Conservation (phyloP, 1,139 yeast species). For the Pichia sp. region DNA sequence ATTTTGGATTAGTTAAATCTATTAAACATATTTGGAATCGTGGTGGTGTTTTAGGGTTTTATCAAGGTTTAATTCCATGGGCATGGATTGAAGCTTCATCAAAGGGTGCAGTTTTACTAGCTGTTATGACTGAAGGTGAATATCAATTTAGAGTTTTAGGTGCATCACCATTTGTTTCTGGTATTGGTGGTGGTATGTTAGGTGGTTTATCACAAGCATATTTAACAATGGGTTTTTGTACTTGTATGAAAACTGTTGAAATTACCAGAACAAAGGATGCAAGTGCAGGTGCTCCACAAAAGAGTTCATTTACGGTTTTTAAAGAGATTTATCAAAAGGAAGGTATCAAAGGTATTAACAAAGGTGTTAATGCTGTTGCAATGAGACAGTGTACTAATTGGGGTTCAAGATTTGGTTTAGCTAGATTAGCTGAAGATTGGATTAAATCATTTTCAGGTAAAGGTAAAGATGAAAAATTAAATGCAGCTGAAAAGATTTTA, state of each 20-base stretch:
- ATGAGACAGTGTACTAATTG: constrained; percentile 97
- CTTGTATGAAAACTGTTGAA: constrained; percentile 97
- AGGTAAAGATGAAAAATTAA: constrained; percentile 50
- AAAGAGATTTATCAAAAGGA: constrained; percentile 74
- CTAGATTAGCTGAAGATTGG: constrained; percentile 84
- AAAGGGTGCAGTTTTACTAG: constrained; percentile 93
- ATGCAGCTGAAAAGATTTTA: constrained; percentile 70
- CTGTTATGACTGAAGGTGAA: constrained; percentile 90
- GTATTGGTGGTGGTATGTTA: constrained; percentile 89
- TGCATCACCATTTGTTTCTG: constrained; percentile 66
- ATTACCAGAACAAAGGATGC: constrained; percentile 86
- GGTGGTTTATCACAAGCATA: constrained; percentile 98
- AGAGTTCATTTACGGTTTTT: constrained; percentile 80
- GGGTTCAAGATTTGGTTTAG: constrained; percentile 95
- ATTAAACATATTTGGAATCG: constrained; percentile 79
- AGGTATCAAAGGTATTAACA: constrained; percentile 90
- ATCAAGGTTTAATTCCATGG: constrained; percentile 98
- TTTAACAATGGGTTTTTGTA: constrained; percentile 94
- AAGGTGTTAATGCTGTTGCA: constrained; percentile 99
- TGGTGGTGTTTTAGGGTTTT: constrained; percentile 87
- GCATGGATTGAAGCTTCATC: constrained; percentile 99
- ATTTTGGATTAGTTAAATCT: constrained; percentile 60
- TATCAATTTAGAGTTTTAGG: constrained; percentile 63
- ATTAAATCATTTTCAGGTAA: constrained; percentile 60
- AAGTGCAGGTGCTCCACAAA: constrained; percentile 59